phyloP scores from a whole-genome alignment of 2,329 filamentous ascomycete genomes.

The Curvularia sp. region DNA sequence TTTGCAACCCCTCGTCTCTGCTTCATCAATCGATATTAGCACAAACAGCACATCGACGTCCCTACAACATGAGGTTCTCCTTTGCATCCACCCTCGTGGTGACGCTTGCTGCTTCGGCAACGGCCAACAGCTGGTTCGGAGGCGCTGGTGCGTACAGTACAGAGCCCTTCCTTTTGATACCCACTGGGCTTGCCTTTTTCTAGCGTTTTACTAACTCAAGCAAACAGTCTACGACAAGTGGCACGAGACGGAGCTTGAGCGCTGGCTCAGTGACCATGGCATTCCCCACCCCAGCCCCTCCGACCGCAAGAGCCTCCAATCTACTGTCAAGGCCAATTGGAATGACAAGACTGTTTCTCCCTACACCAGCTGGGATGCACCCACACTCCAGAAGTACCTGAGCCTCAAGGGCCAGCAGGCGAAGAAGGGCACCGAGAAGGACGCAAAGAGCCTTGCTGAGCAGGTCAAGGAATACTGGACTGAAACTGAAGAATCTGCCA shows the following conservation, averaged over 20 bases:
- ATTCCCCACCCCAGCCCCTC: slow-evolving; percentile 88
- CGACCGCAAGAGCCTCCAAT: slow-evolving; percentile 93
- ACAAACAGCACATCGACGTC: slow-evolving; percentile 19
- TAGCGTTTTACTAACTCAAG: slow-evolving; percentile 31
- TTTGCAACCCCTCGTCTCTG: slow-evolving; percentile 18
- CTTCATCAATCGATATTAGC: slow-evolving; percentile 32
- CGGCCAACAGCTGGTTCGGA: slow-evolving; percentile 83
- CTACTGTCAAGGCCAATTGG: slow-evolving; percentile 90
- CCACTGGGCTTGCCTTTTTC: background rate
- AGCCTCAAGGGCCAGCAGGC: slow-evolving; percentile 73
- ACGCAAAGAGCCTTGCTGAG: slow-evolving; percentile 71
- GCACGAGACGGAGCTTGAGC: slow-evolving; percentile 96
- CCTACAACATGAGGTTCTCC: slow-evolving; percentile 74
- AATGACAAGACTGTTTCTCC: slow-evolving; percentile 75
- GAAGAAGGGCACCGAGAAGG: slow-evolving; percentile 70
- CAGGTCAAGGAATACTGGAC: slow-evolving; percentile 79
- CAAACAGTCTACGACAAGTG: slow-evolving; percentile 91
- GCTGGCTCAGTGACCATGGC: slow-evolving; percentile 93
- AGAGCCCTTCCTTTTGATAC: slow-evolving; percentile 16
- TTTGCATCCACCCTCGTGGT: slow-evolving; percentile 73
- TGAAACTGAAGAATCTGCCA: slow-evolving; percentile 78
- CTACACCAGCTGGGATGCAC: slow-evolving; percentile 78
- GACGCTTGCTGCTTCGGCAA: slow-evolving; percentile 73
- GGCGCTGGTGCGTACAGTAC: slow-evolving; percentile 73
- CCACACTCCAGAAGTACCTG: slow-evolving; percentile 72